A percentile compares a stretch with the other conserved stretches of the same genome.
phyloP scores from a whole-genome alignment of 2,329 filamentous ascomycete species.

The Helicocarpus griseus region DNA sequence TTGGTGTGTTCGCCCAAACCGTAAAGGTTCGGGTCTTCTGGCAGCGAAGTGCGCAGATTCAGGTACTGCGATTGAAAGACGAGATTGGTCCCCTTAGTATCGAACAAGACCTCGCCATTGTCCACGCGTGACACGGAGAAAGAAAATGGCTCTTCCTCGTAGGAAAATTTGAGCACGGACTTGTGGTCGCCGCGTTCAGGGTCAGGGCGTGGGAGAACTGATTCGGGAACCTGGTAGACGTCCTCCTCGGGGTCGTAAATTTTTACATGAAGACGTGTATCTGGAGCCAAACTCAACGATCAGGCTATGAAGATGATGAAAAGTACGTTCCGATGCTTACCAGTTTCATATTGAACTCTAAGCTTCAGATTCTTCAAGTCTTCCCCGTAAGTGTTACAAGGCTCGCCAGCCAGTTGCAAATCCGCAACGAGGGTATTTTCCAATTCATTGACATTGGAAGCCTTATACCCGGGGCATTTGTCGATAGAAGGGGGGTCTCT shows the following conservation, averaged over 20 bases:
- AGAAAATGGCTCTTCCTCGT: constrained; percentile 48
- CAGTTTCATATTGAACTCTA: constrained; percentile 47
- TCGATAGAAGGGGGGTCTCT: background rate
- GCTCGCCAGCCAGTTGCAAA: constrained; percentile 55
- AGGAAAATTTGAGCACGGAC: constrained; percentile 44
- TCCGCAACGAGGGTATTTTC: constrained; percentile 50
- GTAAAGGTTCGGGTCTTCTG: constrained; percentile 57
- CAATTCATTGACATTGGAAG: constrained; percentile 7
- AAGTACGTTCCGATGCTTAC: constrained; percentile 24
- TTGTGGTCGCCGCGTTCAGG: constrained; percentile 20
- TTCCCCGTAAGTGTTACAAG: constrained; percentile 48
- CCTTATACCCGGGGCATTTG: constrained; percentile 14
- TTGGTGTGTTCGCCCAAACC: constrained; percentile 66
- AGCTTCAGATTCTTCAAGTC: constrained; percentile 45
- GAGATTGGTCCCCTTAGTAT: constrained; percentile 52
- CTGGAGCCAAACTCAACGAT: constrained; percentile 26
- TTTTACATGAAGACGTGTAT: constrained; percentile 55
- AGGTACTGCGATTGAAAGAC: constrained; percentile 67
- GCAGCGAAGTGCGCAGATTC: constrained; percentile 57
- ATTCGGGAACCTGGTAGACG: constrained; percentile 59
- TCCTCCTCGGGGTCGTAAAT: constrained; percentile 55
- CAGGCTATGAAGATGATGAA: background rate
- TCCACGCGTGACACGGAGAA: constrained; percentile 42
- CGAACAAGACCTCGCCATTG: constrained; percentile 40
- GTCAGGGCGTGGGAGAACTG: constrained; percentile 50